A percentile compares a stretch with the other conserved stretches of the same genome.
Evolutionary conservation across 192 early-diverging fungal genomes (phyloP).

Genomic region (Podila minutissima): DNA sequence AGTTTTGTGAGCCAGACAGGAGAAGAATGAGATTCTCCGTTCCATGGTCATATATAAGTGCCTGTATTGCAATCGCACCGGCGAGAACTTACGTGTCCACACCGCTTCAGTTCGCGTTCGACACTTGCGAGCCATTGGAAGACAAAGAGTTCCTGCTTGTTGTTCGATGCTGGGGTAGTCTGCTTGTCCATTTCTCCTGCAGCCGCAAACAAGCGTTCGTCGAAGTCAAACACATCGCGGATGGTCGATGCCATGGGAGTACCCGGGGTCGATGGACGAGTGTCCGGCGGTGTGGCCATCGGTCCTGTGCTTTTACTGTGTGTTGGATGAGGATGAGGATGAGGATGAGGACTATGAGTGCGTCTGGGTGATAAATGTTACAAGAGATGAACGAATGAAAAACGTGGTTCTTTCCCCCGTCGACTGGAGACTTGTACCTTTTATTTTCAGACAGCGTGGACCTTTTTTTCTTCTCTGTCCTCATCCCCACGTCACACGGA

Average conservation of each 20-base stretch:
- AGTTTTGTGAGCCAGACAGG: not conserved
- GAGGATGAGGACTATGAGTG: not conserved
- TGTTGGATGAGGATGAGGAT: not conserved
- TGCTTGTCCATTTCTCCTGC: constrained; percentile 48
- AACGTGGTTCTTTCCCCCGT: not conserved
- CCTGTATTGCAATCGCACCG: too few species aligned
- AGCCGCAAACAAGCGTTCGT: constrained; percentile 33
- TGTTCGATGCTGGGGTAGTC: constrained; percentile 35
- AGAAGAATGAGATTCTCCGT: not conserved
- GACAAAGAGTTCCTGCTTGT: constrained; percentile 82
- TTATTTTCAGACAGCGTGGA: too few species aligned
- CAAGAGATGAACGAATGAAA: not conserved
- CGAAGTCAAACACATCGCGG: constrained; percentile 49
- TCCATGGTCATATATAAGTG: too few species aligned
- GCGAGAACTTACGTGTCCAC: constrained; percentile 53
- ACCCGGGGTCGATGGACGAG: constrained; percentile 46
- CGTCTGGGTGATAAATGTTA: not conserved
- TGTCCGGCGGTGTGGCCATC: constrained; percentile 40
- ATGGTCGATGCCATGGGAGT: constrained; percentile 36
- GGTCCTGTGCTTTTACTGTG: too few species aligned
- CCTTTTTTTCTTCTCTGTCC: too few species aligned
- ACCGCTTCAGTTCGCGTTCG: constrained; percentile 74
- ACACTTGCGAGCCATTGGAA: constrained; percentile 92
- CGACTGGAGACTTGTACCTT: too few species aligned
- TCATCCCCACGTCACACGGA: too few species aligned